These are phyloP conservation scores for Eucalyptus erythrocorys DNA, from an alignment of 345 rosid species.

Conservation along the genomic window DNA sequence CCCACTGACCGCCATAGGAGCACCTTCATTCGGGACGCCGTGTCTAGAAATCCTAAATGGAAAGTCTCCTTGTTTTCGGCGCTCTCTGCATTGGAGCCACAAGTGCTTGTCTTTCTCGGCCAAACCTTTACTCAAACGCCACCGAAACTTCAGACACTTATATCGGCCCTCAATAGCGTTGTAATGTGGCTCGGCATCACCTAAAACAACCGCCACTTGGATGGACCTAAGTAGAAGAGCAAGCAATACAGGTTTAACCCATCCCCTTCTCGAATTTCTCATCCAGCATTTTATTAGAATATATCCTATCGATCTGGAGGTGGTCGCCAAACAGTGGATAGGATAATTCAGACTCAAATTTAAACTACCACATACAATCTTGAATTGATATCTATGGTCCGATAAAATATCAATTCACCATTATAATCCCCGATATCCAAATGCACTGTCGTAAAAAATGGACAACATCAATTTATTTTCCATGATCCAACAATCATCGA, in stretches of 20 bases:
- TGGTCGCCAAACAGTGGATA: accelerated
- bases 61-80: background rate
- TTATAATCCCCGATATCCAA: background rate
- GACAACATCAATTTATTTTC: background rate
- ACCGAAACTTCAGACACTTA: too few species aligned
- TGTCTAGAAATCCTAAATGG: background rate
- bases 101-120: background rate
- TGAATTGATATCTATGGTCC: background rate
- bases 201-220: background rate
- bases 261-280: background rate
- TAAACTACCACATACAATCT: too few species aligned
- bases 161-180: background rate
- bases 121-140: background rate
- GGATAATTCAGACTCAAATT: too few species aligned
- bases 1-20: background rate
- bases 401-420: background rate
- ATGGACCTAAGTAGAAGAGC: background rate
- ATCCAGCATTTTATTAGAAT: background rate
- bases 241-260: background rate
- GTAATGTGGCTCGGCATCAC: background rate
- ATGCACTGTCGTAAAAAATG: background rate
- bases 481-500: background rate
- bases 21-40: background rate
- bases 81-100: background rate
- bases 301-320: accelerated